A percentile compares a stretch with the other conserved stretches of the same genome.
Conservation (phyloP, 2,329 filamentous ascomycete species). For the Tothia fuscella region DNA sequence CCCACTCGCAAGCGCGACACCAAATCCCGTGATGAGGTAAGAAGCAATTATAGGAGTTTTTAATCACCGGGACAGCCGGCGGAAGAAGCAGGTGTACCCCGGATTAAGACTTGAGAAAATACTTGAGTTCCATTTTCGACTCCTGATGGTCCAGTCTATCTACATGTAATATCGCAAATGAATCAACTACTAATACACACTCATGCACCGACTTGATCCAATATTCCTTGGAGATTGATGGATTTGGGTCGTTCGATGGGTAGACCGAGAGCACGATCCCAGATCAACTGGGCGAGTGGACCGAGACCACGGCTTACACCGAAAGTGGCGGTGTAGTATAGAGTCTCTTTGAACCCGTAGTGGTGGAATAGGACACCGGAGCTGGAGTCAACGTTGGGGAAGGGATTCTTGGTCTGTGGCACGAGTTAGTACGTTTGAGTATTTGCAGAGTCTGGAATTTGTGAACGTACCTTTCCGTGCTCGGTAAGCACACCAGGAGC, state of each 20-base stretch:
- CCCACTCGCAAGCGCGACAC: no score
- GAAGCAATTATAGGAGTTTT: no score
- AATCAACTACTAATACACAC: no score
- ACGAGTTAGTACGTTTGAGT: conserved; percentile 5
- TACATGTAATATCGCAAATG: no score
- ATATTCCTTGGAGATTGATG: conserved; percentile 78
- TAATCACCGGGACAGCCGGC: no score
- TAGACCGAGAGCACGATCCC: conserved; percentile 85
- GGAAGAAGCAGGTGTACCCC: no score
- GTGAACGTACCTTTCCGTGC: conserved; percentile 62
- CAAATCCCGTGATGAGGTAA: no score
- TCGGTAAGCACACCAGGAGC: conserved; percentile 82
- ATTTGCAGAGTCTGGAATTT: background rate
- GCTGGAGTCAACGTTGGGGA: conserved; percentile 89
- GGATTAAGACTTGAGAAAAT: no score
- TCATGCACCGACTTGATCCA: conserved; percentile 41
- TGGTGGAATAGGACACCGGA: conserved; percentile 96
- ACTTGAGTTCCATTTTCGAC: no score
- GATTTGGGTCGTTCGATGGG: conserved; percentile 98
- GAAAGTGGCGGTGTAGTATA: conserved; percentile 76
- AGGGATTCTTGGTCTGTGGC: conserved; percentile 76
- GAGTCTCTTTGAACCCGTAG: conserved; percentile 92
- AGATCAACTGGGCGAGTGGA: conserved; percentile 86
- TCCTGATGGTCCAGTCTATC: no score
- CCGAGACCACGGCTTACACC: conserved; percentile 64